Evolutionary conservation across 2,329 filamentous ascomycete species (phyloP).

Genomic region (Neurospora sp.): DNA sequence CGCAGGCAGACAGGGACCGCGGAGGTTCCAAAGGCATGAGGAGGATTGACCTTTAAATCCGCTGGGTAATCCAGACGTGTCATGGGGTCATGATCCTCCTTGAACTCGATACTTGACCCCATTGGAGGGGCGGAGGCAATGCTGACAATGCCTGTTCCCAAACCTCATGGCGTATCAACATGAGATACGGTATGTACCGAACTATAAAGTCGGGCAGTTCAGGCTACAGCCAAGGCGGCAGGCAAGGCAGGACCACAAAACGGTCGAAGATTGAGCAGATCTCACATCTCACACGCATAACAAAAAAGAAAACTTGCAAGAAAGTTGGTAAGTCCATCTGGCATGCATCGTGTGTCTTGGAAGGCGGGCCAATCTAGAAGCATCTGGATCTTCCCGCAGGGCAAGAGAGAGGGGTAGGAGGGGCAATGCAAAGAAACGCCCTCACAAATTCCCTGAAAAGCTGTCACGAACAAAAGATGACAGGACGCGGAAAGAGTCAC

Average conservation of each 20-base stretch:
- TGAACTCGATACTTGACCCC: not conserved
- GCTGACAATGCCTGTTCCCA: not conserved
- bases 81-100: not conserved
- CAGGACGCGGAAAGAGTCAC: not conserved
- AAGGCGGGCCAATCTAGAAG: not conserved
- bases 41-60: not conserved
- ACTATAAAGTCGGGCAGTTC: not conserved
- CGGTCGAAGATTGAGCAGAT: not conserved
- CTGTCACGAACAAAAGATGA: not conserved
- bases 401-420: not conserved
- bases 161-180: not conserved
- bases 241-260: not conserved
- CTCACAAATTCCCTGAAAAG: not conserved
- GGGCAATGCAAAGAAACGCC: not conserved
- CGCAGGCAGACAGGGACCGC: not conserved
- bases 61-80: not conserved
- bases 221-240: not conserved
- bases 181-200: not conserved
- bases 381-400: not conserved
- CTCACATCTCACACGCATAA: not conserved
- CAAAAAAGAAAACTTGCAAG: not conserved
- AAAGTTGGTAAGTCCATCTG: not conserved
- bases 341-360: not conserved
- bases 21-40: not conserved
- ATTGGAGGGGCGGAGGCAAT: not conserved